phyloP scores from a whole-genome alignment of 306 rosid species.

The Abrus pulchellus region DNA sequence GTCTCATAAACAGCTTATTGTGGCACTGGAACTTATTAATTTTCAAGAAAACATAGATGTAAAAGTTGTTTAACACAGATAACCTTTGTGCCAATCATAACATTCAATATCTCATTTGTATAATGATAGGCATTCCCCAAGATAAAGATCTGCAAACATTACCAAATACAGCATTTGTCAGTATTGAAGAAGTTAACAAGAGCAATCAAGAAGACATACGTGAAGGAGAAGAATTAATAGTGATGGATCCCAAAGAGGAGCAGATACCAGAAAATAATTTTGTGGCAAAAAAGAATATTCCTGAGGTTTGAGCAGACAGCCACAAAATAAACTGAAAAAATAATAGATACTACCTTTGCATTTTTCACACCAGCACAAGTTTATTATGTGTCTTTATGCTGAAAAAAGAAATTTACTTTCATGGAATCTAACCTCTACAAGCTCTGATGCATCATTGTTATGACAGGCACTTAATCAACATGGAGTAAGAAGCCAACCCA shows the following conservation, averaged over 20 bases:
- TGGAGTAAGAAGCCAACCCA: background rate
- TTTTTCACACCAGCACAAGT: background rate
- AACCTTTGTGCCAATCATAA: background rate
- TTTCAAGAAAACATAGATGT: no score
- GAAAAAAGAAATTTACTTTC: background rate
- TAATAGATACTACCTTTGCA: background rate
- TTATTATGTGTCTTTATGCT: background rate
- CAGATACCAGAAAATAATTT: conserved; percentile 15
- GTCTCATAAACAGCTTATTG: no score
- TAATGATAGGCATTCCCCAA: conserved; percentile 1
- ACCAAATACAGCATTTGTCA: background rate
- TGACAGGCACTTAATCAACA: background rate
- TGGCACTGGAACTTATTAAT: no score
- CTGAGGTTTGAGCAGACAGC: background rate
- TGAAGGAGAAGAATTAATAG: conserved; percentile 31
- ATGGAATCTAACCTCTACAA: background rate
- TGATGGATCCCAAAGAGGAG: conserved; percentile 24
- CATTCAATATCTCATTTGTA: conserved; percentile 2
- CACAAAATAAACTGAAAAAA: background rate
- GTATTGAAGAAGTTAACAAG: conserved; percentile 18
- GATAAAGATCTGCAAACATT: background rate
- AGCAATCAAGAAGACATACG: conserved; percentile 32
- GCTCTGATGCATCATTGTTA: background rate
- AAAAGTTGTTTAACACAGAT: no score
- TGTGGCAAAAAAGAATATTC: background rate